Percentiles rank a stretch among this genome's conserved stretches.
phyloP scores from a whole-genome alignment of 805 yeast genomes.

The Yarrowia divulgata region DNA sequence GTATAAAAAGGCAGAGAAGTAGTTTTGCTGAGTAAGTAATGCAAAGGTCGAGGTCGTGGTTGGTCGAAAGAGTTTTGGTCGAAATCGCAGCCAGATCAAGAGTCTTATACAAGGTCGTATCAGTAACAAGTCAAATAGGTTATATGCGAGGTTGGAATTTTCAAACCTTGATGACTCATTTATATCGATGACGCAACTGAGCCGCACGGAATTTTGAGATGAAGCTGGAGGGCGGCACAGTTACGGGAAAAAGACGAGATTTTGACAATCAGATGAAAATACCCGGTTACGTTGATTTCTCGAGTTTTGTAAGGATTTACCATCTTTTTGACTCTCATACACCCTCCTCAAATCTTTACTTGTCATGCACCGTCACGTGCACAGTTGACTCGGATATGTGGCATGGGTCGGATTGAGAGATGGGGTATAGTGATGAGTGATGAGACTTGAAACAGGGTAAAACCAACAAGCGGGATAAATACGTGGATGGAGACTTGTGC shows the following conservation, averaged over 20 bases:
- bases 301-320: background rate
- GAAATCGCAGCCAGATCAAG: background rate
- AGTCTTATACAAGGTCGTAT: background rate
- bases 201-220: background rate
- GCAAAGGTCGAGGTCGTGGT: background rate
- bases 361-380: background rate
- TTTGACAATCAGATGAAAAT: background rate
- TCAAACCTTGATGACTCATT: slow-evolving; percentile 26
- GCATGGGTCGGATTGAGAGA: slow-evolving; percentile 1
- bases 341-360: no score
- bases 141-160: slow-evolving; percentile 28
- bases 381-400: slow-evolving; percentile 18
- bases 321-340: background rate
- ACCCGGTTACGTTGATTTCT: background rate
- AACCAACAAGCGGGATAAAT: no score
- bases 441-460: no score
- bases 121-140: background rate
- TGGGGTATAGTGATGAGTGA: background rate
- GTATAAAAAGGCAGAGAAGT: no score
- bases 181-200: slow-evolving; percentile 10
- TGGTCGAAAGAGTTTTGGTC: background rate
- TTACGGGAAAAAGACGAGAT: no score
- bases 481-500: no score
- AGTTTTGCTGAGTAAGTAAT: no score
- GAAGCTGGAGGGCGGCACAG: background rate